Evolutionary conservation across 495 filamentous ascomycete genomes (phyloP).

Genomic region (Lindgomyces ingoldianus): DNA sequence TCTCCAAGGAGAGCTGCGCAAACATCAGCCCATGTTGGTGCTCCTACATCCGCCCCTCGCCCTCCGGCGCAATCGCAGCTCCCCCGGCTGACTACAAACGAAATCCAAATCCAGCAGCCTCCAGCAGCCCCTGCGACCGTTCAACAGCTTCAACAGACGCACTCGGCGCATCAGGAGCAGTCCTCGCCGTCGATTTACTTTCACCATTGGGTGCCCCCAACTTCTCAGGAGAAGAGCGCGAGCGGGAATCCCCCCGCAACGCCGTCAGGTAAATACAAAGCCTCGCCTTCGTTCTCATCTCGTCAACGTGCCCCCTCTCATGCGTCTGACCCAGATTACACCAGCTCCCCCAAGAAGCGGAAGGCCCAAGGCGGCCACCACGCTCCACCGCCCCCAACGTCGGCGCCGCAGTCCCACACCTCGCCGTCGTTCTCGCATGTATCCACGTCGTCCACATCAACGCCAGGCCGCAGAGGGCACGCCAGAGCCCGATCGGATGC

Average conservation of each 20-base stretch:
- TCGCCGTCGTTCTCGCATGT: slow-evolving; percentile 55
- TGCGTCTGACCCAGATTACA: slow-evolving; percentile 54
- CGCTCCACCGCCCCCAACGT: slow-evolving; percentile 56
- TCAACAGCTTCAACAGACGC: slow-evolving; percentile 56
- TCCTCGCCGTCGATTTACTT: slow-evolving; percentile 77
- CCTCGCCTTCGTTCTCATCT: slow-evolving; percentile 44
- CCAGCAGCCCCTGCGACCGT: slow-evolving; percentile 46
- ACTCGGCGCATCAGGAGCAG: slow-evolving; percentile 52
- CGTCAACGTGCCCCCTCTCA: slow-evolving; percentile 51
- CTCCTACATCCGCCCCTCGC: slow-evolving; percentile 42
- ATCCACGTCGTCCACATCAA: slow-evolving; percentile 54
- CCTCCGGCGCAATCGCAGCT: slow-evolving; percentile 48
- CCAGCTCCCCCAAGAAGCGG: slow-evolving; percentile 70
- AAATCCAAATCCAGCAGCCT: slow-evolving; percentile 58
- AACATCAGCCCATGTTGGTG: slow-evolving; percentile 41
- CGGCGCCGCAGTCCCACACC: slow-evolving; percentile 46
- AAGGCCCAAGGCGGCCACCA: slow-evolving; percentile 68
- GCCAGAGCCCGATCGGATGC: slow-evolving; percentile 71
- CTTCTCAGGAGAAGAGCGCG: slow-evolving; percentile 53
- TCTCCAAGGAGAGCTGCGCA: slow-evolving; percentile 44
- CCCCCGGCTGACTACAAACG: slow-evolving; percentile 59
- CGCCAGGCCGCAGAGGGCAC: slow-evolving; percentile 63
- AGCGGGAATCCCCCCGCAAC: slow-evolving; percentile 62
- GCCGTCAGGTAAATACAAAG: slow-evolving; percentile 67
- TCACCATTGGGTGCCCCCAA: slow-evolving; percentile 87